Evolutionary conservation across 768 basidiomycete genomes (phyloP).

Genomic region (Boletus patriciae): DNA sequence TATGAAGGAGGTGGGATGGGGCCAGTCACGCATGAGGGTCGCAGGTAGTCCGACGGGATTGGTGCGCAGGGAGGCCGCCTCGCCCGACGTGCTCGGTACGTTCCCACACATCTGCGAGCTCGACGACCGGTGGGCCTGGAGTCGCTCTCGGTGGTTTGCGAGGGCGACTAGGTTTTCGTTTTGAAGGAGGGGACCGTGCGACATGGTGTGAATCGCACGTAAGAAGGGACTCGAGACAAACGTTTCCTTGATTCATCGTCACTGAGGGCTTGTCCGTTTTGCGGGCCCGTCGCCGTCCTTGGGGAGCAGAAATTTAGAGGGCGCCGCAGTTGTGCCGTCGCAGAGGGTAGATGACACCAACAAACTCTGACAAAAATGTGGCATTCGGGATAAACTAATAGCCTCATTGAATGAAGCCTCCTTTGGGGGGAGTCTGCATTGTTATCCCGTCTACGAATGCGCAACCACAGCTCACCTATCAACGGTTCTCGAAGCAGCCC

Average conservation of each 20-base stretch:
- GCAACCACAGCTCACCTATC: conserved; percentile 43
- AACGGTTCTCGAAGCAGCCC: conserved; percentile 95
- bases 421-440: conserved; percentile 92
- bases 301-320: conserved; percentile 5
- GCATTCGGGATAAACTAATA: conserved; percentile 32
- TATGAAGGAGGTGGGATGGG: too few species aligned
- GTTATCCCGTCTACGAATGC: conserved; percentile 55
- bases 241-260: neutral
- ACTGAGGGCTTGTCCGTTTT: neutral
- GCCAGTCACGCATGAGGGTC: too few species aligned
- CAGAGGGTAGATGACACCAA: neutral
- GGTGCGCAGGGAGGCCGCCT: conserved; percentile 68
- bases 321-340: neutral
- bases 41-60: too few species aligned
- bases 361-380: conserved; percentile 55
- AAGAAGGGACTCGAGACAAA: conserved; percentile 30
- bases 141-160: conserved; percentile 78
- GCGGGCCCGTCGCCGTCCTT: conserved; percentile 5
- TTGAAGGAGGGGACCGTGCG: conserved; percentile 75
- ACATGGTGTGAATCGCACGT: conserved; percentile 52
- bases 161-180: conserved; percentile 80
- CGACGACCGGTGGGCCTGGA: conserved; percentile 70
- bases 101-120: conserved; percentile 60
- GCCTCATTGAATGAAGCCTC: conserved; percentile 72
- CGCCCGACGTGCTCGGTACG: conserved; percentile 69